phyloP scores from a whole-genome alignment of 371 early-diverging fungal genomes.

The Mycotypha africana region DNA sequence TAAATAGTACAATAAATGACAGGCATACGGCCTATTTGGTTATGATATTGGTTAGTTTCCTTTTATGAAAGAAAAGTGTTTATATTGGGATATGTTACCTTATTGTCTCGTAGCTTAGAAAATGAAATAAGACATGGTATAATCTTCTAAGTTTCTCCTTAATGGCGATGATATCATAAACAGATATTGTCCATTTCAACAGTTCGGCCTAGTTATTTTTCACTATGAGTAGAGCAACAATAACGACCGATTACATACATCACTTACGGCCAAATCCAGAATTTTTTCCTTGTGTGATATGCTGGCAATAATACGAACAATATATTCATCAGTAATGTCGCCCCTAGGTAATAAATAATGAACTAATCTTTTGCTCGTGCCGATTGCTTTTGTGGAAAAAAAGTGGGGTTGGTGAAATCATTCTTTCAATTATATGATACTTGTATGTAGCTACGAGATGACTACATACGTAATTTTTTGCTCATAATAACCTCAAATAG shows the following conservation, averaged over 20 bases:
- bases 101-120: slow-evolving; percentile 27
- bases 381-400: too few species aligned
- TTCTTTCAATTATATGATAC: background rate
- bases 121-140: slow-evolving; percentile 46
- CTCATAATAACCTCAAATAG: slow-evolving; percentile 14
- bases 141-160: slow-evolving; percentile 30
- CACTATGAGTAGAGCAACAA: too few species aligned
- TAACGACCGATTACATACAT: background rate
- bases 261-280: slow-evolving; percentile 18
- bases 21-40: slow-evolving; percentile 37
- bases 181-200: slow-evolving; percentile 41
- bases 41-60: too few species aligned
- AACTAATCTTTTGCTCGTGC: slow-evolving; percentile 12
- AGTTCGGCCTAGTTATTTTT: slow-evolving; percentile 7
- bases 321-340: slow-evolving; percentile 28
- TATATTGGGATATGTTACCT: too few species aligned
- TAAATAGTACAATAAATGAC: slow-evolving; percentile 51
- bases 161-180: slow-evolving; percentile 43
- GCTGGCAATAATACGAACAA: slow-evolving; percentile 33
- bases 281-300: slow-evolving; percentile 22
- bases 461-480: slow-evolving; percentile 11
- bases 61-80: too few species aligned
- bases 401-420: background rate
- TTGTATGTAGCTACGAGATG: too few species aligned
- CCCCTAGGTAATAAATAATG: slow-evolving; percentile 42